Percentiles rank a stretch among this genome's conserved stretches.
These are phyloP conservation scores for Canariomyces notabilis DNA, from an alignment of 2,329 filamentous ascomycete genomes.

Conservation along the genomic window DNA sequence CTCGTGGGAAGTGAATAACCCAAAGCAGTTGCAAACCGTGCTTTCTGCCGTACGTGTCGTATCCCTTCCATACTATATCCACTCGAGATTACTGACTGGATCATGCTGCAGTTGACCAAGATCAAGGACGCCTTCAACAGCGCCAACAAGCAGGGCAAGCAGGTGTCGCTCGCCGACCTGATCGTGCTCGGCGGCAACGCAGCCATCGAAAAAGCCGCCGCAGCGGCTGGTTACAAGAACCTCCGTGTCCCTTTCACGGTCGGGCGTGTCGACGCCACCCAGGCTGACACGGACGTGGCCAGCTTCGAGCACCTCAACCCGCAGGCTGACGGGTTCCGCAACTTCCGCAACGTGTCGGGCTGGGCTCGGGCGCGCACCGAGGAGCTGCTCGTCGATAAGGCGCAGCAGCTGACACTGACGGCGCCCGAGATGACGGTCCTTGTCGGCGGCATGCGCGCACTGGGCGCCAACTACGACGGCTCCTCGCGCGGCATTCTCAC, in stretches of 20 bases:
- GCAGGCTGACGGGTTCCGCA: constrained; percentile 68
- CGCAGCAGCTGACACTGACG: constrained; percentile 65
- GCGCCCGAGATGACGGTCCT: constrained; percentile 67
- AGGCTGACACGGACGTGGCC: constrained; percentile 65
- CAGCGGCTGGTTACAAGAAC: background rate
- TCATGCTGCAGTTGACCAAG: constrained; percentile 56
- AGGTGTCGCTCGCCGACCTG: constrained; percentile 70
- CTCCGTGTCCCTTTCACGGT: constrained; percentile 65
- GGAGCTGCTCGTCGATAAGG: constrained; percentile 66
- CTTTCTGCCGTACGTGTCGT: background rate
- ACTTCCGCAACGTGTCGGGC: constrained; percentile 56
- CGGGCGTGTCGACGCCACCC: constrained; percentile 65
- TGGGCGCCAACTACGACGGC: constrained; percentile 67
- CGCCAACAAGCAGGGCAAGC: constrained; percentile 56
- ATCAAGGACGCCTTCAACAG: constrained; percentile 64
- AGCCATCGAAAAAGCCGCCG: constrained; percentile 68
- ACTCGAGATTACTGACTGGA: constrained; percentile 35
- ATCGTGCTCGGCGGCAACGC: constrained; percentile 70
- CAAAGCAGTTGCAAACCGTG: constrained; percentile 45
- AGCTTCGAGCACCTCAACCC: constrained; percentile 65
- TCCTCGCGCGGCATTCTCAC: constrained; percentile 66
- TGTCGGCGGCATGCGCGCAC: constrained; percentile 64
- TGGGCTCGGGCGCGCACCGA: constrained; percentile 58
- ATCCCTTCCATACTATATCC: background rate
- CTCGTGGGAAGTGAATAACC: constrained; percentile 72